phyloP scores from a whole-genome alignment of 257 asterid species.

The Oldenlandia corymbosa region DNA sequence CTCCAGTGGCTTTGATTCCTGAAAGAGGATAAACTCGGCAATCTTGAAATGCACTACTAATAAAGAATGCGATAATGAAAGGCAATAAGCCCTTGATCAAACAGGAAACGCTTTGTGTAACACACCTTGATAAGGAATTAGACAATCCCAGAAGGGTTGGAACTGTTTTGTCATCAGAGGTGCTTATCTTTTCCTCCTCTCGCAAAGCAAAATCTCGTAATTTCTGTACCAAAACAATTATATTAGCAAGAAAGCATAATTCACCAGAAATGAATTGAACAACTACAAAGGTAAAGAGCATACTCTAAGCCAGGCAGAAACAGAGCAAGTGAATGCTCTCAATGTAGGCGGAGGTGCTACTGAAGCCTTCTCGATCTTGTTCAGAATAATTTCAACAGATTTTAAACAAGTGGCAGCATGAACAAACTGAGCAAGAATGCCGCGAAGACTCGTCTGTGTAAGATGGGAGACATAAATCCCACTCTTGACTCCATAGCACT shows the following conservation, averaged over 20 bases:
- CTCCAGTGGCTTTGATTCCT: constrained; percentile 2
- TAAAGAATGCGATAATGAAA: neutral
- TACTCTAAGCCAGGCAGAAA: constrained; percentile 69
- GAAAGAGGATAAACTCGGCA: constrained; percentile 15
- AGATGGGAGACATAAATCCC: constrained; percentile 80
- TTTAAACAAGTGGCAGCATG: constrained; percentile 59
- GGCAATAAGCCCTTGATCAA: constrained; percentile 4
- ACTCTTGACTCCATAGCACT: constrained; percentile 40
- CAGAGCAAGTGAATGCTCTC: constrained; percentile 77
- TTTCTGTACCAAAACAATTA: constrained; percentile 40
- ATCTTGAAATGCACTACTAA: neutral
- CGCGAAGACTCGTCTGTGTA: constrained; percentile 67
- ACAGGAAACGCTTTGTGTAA: neutral
- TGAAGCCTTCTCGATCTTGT: constrained; percentile 52
- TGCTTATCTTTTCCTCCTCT: constrained; percentile 70
- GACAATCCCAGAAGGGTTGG: constrained; percentile 82
- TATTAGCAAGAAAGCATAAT: neutral
- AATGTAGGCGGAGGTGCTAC: constrained; percentile 70
- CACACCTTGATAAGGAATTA: constrained; percentile 85
- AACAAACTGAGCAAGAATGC: constrained; percentile 60
- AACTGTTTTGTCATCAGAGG: constrained; percentile 42
- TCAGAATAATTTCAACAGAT: constrained; percentile 49
- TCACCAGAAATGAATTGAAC: neutral
- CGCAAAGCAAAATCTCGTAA: constrained; percentile 63
- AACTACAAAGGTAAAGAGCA: constrained; percentile 8